Evolutionary conservation across 176 grass and related monocot species (phyloP).

Genomic region (Cenchrus purpureus): DNA sequence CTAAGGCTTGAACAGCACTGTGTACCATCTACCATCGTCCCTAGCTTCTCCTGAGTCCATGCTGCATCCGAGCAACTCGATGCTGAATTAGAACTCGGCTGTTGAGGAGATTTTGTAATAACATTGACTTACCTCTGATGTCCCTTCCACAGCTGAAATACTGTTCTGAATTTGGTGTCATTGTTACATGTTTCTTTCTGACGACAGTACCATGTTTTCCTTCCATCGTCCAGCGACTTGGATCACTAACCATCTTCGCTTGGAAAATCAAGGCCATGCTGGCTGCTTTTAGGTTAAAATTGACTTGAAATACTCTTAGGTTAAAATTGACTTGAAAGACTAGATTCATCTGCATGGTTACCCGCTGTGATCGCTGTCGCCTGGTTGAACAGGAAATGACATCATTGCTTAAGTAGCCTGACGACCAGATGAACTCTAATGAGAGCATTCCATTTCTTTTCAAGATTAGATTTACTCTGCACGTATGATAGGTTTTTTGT

Average conservation of each 20-base stretch:
- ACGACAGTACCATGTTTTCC: too few relatives aligned
- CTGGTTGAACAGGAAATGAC: neutral
- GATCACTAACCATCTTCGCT: neutral
- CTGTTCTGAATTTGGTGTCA: neutral
- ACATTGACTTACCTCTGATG: neutral
- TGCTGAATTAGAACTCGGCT: neutral
- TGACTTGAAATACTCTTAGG: neutral
- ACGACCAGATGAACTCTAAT: neutral
- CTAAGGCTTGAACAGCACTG: neutral
- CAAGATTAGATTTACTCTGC: neutral
- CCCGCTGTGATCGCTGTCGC: neutral
- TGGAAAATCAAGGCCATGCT: neutral
- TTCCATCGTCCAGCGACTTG: too few relatives aligned
- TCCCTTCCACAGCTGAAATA: neutral
- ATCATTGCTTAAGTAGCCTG: slow-evolving; percentile 28
- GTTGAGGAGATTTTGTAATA: neutral
- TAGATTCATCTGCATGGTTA: neutral
- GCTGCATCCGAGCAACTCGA: neutral
- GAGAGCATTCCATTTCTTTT: neutral
- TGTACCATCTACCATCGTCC: too few relatives aligned
- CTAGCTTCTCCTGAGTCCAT: neutral
- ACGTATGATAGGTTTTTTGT: neutral
- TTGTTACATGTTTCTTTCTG: neutral
- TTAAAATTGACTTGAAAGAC: neutral
- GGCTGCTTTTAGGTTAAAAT: neutral